Conservation (phyloP, 2,329 filamentous ascomycete species). For the Ambrosiella xylebori region DNA sequence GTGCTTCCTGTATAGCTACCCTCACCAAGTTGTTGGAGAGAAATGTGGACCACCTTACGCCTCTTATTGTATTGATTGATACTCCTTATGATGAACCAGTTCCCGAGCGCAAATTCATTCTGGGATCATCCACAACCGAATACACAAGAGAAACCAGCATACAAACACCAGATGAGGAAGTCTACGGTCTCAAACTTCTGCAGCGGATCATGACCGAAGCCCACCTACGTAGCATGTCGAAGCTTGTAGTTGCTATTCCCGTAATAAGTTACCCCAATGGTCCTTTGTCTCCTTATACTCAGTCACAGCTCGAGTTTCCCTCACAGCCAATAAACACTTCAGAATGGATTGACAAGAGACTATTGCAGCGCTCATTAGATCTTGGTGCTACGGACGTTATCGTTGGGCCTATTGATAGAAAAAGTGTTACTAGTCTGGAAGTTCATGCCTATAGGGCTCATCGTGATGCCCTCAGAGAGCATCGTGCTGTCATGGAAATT, state of each 20-base stretch:
- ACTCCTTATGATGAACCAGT: slow-evolving; percentile 34
- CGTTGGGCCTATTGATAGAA: slow-evolving; percentile 56
- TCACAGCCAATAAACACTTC: slow-evolving; percentile 18
- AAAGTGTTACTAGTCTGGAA: slow-evolving; percentile 57
- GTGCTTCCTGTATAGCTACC: slow-evolving; percentile 34
- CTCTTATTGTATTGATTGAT: slow-evolving; percentile 40
- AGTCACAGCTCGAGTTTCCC: slow-evolving; percentile 17
- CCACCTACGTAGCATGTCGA: slow-evolving; percentile 37
- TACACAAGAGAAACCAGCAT: slow-evolving; percentile 20
- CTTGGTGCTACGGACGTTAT: slow-evolving; percentile 77
- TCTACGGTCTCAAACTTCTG: slow-evolving; percentile 37
- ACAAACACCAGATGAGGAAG: slow-evolving; percentile 28
- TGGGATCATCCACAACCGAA: slow-evolving; percentile 17
- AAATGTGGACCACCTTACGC: slow-evolving; percentile 34
- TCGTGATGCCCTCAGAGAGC: slow-evolving; percentile 57
- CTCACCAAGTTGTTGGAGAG: slow-evolving; percentile 36
- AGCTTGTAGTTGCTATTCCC: slow-evolving; percentile 38
- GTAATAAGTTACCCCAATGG: slow-evolving; percentile 28
- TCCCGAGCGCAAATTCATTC: slow-evolving; percentile 25
- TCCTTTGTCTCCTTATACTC: slow-evolving; percentile 16
- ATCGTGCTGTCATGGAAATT: slow-evolving; percentile 52
- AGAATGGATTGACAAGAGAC: slow-evolving; percentile 23
- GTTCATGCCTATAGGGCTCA: slow-evolving; percentile 72
- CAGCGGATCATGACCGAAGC: slow-evolving; percentile 41
- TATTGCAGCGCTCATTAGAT: slow-evolving; percentile 60